These are phyloP conservation scores for Trichosanthes truncata DNA, from an alignment of 306 rosid genomes.

Conservation along the genomic window DNA sequence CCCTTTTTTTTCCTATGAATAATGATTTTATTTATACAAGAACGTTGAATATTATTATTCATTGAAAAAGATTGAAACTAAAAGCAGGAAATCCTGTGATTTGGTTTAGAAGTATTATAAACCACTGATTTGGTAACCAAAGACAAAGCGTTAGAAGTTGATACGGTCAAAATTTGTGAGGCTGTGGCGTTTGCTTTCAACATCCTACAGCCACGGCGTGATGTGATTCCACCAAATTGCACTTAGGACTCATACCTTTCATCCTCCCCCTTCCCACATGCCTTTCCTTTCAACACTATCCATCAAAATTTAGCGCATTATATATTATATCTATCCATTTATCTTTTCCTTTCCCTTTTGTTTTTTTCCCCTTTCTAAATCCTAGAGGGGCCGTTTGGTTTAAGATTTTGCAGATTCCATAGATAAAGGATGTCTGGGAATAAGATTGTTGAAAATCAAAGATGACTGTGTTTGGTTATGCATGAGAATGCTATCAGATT, in stretches of 20 bases:
- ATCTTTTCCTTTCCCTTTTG: background rate
- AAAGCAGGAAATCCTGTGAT: background rate
- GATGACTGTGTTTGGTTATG: too few species aligned
- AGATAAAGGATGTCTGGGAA: too few species aligned
- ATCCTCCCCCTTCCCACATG: background rate
- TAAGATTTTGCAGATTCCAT: too few species aligned
- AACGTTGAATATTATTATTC: background rate
- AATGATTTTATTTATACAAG: background rate
- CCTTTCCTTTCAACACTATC: background rate
- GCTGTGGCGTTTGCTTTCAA: background rate
- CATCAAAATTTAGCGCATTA: background rate
- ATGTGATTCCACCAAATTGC: constrained; percentile 3
- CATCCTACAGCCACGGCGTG: background rate
- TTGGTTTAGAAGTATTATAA: background rate
- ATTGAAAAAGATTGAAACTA: background rate
- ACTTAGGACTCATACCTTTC: background rate
- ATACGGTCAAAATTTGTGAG: background rate
- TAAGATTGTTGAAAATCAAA: too few species aligned
- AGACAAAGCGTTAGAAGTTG: background rate
- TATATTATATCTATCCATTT: background rate
- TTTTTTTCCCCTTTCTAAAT: too few species aligned
- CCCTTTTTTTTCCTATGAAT: background rate
- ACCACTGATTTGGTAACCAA: background rate
- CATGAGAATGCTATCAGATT: too few species aligned
- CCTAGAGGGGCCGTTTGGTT: too few species aligned